Base-by-base conservation (phyloP, 2,329 filamentous ascomycete genomes). In the Parastagonospora nodorum region DNA sequence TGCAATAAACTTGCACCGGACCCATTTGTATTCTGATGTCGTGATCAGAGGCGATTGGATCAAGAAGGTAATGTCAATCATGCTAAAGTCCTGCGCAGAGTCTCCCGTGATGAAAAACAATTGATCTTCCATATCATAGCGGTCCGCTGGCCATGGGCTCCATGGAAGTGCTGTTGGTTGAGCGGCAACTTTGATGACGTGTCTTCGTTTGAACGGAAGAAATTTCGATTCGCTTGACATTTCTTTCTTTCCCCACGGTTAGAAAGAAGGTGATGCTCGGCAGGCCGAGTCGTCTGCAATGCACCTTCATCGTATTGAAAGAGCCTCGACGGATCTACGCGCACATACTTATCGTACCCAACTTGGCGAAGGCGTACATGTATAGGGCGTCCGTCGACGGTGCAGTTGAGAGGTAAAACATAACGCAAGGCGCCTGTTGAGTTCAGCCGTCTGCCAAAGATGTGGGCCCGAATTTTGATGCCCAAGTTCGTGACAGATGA, bases 401-500 rank as follows among this genome's bases (percentile, higher is more conserved):
- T 9, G 19, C 28, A 24, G 8, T 45, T n/a, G 27, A 50, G 42
- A 19, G 42, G 48, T 19, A 50, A 19, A 7, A 50, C 29, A 16
- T 50, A 44, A 7, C 35, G 27, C 16, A 11, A 4, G 2, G 5
- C 19, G 9, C 16, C 9, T 35, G 5, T 45, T 29, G 15, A 14
- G 14, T 16, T 12, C 3, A 45, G 10, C 8, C n/a, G 43, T 19
- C 27, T n/a, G 2, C 29, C 12, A 12, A 45, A 7, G 12, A 45
- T 11, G 6, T 35, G 42, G 0, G 16, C 38, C 30, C 37, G 39
- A 35, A 36, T 42, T 36, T 37, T 45, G 1, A 45, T 31, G 14
- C 48, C 48, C 16, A 16, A 36, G 14, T 50, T 50, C 5, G 48
- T 40, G 30, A 50, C 29, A 5, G 42, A 45, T 10, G 45, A 50